Percentiles rank a stretch among this genome's conserved stretches.
Conservation (phyloP, 192 early-diverging fungal species). For the Phycomyces blakesleeanus region DNA sequence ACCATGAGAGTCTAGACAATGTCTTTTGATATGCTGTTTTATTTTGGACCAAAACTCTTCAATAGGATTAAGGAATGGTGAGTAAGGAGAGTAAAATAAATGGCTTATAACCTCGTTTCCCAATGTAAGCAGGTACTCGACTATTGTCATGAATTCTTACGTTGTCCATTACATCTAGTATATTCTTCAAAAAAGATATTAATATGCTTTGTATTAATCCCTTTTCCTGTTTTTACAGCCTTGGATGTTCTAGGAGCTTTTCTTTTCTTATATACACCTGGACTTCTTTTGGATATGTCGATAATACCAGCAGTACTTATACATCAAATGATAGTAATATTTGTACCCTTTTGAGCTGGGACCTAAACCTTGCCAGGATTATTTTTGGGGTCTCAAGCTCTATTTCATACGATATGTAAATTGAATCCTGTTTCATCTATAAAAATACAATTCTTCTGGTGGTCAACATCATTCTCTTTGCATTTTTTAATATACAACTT, state of each 20-base stretch:
- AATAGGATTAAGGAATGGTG: slow-evolving; percentile 19
- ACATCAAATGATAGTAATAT: slow-evolving; percentile 10
- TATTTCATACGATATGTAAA: slow-evolving; percentile 22
- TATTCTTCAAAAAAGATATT: background rate
- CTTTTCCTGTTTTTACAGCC: background rate
- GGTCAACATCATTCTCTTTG: slow-evolving; percentile 13
- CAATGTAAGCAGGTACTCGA: background rate
- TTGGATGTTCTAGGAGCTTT: slow-evolving; percentile 9
- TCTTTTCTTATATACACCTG: slow-evolving; percentile 9
- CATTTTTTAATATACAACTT: slow-evolving; percentile 7
- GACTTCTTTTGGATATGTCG: slow-evolving; percentile 12
- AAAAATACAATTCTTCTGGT: slow-evolving; percentile 15
- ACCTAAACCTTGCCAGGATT: slow-evolving; percentile 13
- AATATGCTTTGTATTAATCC: background rate
- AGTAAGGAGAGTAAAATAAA: background rate
- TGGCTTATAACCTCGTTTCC: slow-evolving; percentile 10
- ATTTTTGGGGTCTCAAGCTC: slow-evolving; percentile 1
- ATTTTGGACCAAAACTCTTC: slow-evolving; percentile 23
- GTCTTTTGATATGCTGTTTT: slow-evolving; percentile 6
- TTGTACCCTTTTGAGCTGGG: slow-evolving; percentile 3
- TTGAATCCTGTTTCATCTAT: slow-evolving; percentile 32
- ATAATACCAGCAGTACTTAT: slow-evolving; percentile 5
- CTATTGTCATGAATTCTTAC: background rate
- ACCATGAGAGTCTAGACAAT: slow-evolving; percentile 9
- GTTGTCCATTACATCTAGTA: slow-evolving; percentile 11